A percentile compares a stretch with the other conserved stretches of the same genome.
Conservation (phyloP, 2,329 filamentous ascomycete species). For the Neonectria faginata region DNA sequence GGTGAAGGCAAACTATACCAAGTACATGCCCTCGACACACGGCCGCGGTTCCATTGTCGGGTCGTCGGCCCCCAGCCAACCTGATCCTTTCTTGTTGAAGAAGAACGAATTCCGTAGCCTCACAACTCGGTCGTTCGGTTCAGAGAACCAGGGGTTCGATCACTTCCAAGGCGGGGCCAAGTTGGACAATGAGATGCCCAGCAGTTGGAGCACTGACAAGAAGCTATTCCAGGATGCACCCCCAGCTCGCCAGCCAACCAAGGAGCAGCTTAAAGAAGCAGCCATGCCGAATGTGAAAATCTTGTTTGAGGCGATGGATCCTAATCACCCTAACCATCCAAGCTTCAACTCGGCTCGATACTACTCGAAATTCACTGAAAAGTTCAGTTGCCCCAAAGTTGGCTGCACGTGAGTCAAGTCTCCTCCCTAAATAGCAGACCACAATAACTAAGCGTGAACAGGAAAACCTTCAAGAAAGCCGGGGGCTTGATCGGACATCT, state of each 20-base stretch:
- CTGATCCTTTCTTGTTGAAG: constrained; percentile 22
- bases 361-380: constrained; percentile 54
- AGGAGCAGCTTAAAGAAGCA: constrained; percentile 34
- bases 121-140: constrained; percentile 9
- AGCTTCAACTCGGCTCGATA: constrained; percentile 63
- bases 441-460: constrained; percentile 38
- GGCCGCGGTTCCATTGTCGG: not conserved
- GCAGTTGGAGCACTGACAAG: constrained; percentile 17
- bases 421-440: not conserved
- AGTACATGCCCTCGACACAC: constrained; percentile 39
- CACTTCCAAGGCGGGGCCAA: not conserved
- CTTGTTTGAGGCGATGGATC: constrained; percentile 36
- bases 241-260: constrained; percentile 34
- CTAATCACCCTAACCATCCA: constrained; percentile 59
- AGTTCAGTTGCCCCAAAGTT: constrained; percentile 66
- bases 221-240: constrained; percentile 44
- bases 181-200: constrained; percentile 23
- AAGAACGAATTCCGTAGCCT: constrained; percentile 37
- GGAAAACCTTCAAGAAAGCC: constrained; percentile 55
- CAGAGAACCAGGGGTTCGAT: not conserved
- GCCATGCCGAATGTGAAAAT: constrained; percentile 29
- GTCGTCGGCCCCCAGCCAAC: not conserved
- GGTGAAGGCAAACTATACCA: constrained; percentile 45
- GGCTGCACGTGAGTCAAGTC: constrained; percentile 60
- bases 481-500: constrained; percentile 57